Conservation (phyloP, 768 basidiomycete genomes). For the Termitomyces sp. region DNA sequence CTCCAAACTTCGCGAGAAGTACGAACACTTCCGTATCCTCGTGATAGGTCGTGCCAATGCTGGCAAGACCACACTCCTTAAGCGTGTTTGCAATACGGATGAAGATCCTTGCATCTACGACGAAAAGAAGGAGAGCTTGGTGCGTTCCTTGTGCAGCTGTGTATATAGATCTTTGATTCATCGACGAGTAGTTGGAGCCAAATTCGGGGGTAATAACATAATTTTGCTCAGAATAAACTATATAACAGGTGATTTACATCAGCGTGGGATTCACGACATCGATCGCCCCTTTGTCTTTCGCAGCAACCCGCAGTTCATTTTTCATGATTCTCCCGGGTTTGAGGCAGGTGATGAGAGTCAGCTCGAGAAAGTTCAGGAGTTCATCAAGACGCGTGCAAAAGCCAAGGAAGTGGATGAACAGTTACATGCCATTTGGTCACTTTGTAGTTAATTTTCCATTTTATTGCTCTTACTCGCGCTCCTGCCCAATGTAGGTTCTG, state of each 20-base stretch:
- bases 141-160: not conserved
- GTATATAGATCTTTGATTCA: not conserved
- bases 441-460: not conserved
- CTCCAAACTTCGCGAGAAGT: not conserved
- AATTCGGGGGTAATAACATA: not conserved
- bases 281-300: not conserved
- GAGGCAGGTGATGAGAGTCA: not conserved
- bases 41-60: conserved; percentile 9
- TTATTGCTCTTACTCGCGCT: not conserved
- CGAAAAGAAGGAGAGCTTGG: not conserved
- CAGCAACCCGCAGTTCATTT: conserved; percentile 1
- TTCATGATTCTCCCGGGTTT: not conserved
- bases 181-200: not conserved
- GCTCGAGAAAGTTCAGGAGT: conserved; percentile 3
- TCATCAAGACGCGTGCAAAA: not conserved
- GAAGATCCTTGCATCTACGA: conserved; percentile 1
- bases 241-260: not conserved
- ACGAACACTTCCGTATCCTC: conserved; percentile 7
- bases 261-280: not conserved
- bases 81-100: not conserved
- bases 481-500: not conserved
- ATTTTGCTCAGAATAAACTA: no score
- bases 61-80: conserved; percentile 5
- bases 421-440: not conserved
- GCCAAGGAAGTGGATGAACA: not conserved